Evolutionary conservation across 2,329 filamentous ascomycete genomes (phyloP).

Genomic region (Epichloe gansuensis): DNA sequence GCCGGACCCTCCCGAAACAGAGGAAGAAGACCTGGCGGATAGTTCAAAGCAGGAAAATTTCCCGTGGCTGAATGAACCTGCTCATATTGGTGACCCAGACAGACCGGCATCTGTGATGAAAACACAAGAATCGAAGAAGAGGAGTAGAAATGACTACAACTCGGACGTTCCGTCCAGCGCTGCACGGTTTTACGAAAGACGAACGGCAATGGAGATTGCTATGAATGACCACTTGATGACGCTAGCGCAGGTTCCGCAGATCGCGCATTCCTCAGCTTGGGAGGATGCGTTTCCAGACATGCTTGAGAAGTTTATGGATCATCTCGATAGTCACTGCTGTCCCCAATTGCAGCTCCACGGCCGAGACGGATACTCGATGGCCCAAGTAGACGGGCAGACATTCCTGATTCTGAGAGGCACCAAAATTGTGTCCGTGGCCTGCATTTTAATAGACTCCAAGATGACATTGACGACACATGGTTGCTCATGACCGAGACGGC

Average conservation of each 20-base stretch:
- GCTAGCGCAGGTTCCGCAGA: not conserved
- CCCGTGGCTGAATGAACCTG: not conserved
- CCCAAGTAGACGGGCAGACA: not conserved
- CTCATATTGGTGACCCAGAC: not conserved
- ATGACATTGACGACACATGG: not conserved
- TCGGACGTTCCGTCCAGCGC: too few relatives aligned
- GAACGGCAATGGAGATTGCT: not conserved
- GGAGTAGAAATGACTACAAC: not conserved
- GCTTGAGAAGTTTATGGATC: constrained; percentile 3
- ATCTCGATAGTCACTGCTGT: not conserved
- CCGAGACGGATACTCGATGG: not conserved
- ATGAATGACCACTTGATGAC: not conserved
- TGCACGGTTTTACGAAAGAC: not conserved
- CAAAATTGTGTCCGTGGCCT: not conserved
- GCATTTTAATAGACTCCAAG: not conserved
- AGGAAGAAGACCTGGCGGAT: not conserved
- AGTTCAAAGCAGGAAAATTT: not conserved
- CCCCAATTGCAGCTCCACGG: not conserved
- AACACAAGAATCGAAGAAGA: not conserved
- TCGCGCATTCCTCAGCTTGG: not conserved
- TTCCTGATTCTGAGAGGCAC: not conserved
- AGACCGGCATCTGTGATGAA: not conserved
- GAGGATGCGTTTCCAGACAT: not conserved
- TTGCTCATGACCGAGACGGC: not conserved
- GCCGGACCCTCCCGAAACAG: not conserved